Base-by-base conservation (phyloP, 495 filamentous ascomycete genomes). In the Alectoria sarmentosa region DNA sequence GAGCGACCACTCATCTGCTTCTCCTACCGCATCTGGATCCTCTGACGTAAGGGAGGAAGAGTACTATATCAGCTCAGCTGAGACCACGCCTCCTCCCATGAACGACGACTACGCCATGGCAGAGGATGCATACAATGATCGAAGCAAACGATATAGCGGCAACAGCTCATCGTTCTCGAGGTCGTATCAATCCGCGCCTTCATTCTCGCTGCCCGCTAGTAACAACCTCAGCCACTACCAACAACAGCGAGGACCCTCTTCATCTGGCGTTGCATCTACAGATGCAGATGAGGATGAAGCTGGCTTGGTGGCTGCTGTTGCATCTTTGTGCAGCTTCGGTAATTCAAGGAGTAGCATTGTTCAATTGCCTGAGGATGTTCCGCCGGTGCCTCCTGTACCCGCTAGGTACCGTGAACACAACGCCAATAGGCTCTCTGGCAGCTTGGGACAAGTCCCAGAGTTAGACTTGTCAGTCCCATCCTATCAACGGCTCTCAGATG, bases 241-340 rank as follows among this genome's bases (percentile, higher is more conserved):
- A 74, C 73, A 77, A 75, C 66, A 89, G 86, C 78, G 80, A 74
- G 76, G 88, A 73, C 80, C 88, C 66, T 73, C 81, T 73, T 82
- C 87, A 63, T 79, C 87, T 62, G 78, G 88, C 63, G 72, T 76
- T 66, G 86, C 84, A 61, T 82, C 83, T 42, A 85, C 83, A 5
- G 76, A 78, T 36, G 82, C 80, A 60, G 84, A 87, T 60, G 93
- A 96, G 63, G 90, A 93, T 69, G 87, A 86, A 39, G 79, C 83
- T 37, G 86, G 88, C 65, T 80, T 98, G 63, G 94, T 92, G 10
- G 93, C 94, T 6, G 93, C 93, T 6, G 90, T 96, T 46, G 91
- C 93, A 66, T 68, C 70, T 5, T 77, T 96, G 66, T 97, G 94
- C 83, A 95, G 91, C 73, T 92, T 96, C 71, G 87, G 88, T 49